A percentile compares a stretch with the other conserved stretches of the same genome.
These are phyloP conservation scores for Musa acuminata DNA, from an alignment of 176 grass and related monocot genomes.

Conservation along the genomic window DNA sequence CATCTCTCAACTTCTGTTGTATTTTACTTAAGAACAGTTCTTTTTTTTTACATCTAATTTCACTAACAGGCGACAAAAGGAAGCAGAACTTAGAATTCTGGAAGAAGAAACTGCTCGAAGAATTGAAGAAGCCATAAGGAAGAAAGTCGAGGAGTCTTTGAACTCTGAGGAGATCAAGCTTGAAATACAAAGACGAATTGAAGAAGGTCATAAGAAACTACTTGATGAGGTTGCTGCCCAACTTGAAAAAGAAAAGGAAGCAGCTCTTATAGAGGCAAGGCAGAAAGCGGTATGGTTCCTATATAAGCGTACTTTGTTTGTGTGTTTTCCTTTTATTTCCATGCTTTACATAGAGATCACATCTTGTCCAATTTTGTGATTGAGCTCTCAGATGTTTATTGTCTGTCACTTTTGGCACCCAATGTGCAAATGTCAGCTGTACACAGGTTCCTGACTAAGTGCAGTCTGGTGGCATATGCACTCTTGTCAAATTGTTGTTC, in stretches of 20 bases:
- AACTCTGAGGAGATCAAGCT: constrained; percentile 83
- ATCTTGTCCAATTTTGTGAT: background rate
- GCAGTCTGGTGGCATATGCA: too few species aligned
- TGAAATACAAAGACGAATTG: constrained; percentile 90
- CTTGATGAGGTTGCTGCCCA: constrained; percentile 56
- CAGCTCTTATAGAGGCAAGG: constrained; percentile 50
- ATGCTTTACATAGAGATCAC: background rate
- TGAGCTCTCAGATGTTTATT: too few species aligned
- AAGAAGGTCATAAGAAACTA: constrained; percentile 75
- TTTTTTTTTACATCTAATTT: constrained; percentile 38
- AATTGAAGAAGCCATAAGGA: constrained; percentile 90
- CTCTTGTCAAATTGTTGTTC: background rate
- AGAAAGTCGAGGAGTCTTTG: constrained; percentile 74
- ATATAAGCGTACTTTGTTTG: background rate
- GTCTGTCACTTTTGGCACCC: too few species aligned
- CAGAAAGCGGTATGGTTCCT: constrained; percentile 54
- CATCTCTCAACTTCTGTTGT: constrained; percentile 5
- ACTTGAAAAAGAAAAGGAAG: constrained; percentile 93
- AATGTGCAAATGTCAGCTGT: background rate
- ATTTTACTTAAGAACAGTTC: constrained; percentile 15
- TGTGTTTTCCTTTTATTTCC: background rate
- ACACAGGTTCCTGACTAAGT: background rate
- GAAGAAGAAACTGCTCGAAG: constrained; percentile 94
- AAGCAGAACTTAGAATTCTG: constrained; percentile 86
- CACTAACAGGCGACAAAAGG: constrained; percentile 72